Evolutionary conservation across 1,284 basidiomycete species (phyloP), one percentile per base, ranked within the genome.

Genomic region (Coriolopsis trogii): DNA sequence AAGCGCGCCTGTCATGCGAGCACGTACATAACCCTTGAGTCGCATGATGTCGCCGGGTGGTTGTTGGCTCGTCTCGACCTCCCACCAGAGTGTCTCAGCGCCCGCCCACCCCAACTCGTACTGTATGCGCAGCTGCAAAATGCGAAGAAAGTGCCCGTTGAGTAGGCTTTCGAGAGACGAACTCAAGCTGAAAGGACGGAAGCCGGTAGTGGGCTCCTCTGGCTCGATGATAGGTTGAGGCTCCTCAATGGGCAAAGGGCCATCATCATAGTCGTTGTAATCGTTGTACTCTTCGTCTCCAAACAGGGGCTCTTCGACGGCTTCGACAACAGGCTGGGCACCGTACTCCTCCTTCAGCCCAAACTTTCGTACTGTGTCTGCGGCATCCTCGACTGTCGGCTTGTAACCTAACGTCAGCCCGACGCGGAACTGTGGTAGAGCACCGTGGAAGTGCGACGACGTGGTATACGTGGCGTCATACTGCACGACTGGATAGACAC

Each of bases 91-190:
- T n/a, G 73, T 49, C 57, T 87, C 84, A 5, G 84, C 84, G 10
- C 80, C 82, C 7, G 82, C 81, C 84, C 84, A 87, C 28, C 81
- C 81, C 5, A 87, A 66, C 1, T 69, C 68, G 57, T 80, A 82
- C 58, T 70, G 70, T 31, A 75, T 60, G 43, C 84, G 69, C 6
- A 82, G 61, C 49, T 76, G 75, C 9, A 85, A 65, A n/a, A 85
- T 60, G 37, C 72, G 75, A 31, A 83, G 58, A 46, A 86, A 76
- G 6, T 73, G 68, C 39, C 78, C 71, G 46, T 85, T 77, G 53
- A 86, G 67, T 33, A 85, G 63, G 4, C 76, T 73, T 63, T 86
- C 83, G 6, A 87, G 63, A 3, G 83, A 81, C 43, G 72, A 73
- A 63, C 80, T 84, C 63, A 86, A 67, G 63, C 82, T 82, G 63